Conservation (phyloP, 129 eudicot species). For the Mikania micrantha region DNA sequence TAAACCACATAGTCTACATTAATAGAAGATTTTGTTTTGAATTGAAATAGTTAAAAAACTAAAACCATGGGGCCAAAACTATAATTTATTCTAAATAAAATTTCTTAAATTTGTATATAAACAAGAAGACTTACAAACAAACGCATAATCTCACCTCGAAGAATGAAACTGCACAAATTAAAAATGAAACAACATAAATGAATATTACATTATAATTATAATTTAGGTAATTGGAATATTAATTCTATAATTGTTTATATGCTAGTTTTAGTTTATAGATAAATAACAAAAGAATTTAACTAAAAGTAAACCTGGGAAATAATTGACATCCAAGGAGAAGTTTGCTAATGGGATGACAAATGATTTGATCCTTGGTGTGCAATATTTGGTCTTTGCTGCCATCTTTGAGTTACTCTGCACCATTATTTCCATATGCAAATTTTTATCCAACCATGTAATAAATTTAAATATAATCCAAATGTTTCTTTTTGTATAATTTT, state of each 20-base stretch:
- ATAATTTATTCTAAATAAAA: too few relatives aligned
- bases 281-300: neutral
- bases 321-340: slow-evolving; percentile 68
- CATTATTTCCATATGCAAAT: neutral
- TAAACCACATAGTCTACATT: too few relatives aligned
- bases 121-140: slow-evolving; percentile 32
- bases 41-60: too few relatives aligned
- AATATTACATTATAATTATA: neutral
- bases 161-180: slow-evolving; percentile 70
- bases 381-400: slow-evolving; percentile 85
- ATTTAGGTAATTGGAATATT: neutral
- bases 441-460: neutral
- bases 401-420: slow-evolving; percentile 74
- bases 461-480: neutral
- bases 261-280: neutral
- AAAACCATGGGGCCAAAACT: too few relatives aligned
- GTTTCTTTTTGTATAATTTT: too few relatives aligned
- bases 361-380: slow-evolving; percentile 91
- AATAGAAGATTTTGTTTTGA: too few relatives aligned
- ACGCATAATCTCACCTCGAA: slow-evolving; percentile 76
- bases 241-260: neutral
- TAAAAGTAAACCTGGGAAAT: slow-evolving; percentile 57
- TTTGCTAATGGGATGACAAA: slow-evolving; percentile 81
- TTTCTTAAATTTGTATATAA: neutral
- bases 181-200: slow-evolving; percentile 6